Evolutionary conservation across 768 basidiomycete species (phyloP).

Genomic region (Tulasnella sp.): DNA sequence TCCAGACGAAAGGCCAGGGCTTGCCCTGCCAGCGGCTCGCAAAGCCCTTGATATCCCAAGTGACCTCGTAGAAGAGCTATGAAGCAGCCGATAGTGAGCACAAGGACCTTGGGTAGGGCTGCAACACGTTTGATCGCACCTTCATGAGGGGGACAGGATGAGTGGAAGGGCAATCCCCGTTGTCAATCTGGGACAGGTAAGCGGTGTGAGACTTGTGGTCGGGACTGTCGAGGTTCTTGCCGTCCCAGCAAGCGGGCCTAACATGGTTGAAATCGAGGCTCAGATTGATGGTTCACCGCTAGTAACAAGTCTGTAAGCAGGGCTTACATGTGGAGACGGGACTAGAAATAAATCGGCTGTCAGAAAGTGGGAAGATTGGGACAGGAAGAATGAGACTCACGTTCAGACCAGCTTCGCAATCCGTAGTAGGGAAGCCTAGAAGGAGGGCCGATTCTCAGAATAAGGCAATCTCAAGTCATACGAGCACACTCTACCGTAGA

Average conservation of each 20-base stretch:
- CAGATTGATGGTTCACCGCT: not conserved
- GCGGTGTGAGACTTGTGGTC: constrained; percentile 20
- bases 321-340: not conserved
- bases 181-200: constrained; percentile 12
- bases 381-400: constrained; percentile 20
- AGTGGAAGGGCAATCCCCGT: constrained; percentile 9
- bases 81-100: not conserved
- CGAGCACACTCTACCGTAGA: not conserved
- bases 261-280: not conserved
- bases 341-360: not conserved
- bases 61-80: constrained; percentile 14
- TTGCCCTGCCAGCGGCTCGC: constrained; percentile 8
- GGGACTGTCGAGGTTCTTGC: constrained; percentile 32
- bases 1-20: constrained; percentile 15
- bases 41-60: constrained; percentile 15
- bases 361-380: not conserved
- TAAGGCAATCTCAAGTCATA: not conserved
- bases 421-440: constrained; percentile 33
- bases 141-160: constrained; percentile 13
- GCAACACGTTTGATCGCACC: not conserved
- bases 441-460: constrained; percentile 24
- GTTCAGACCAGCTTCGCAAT: constrained; percentile 33
- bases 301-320: not conserved
- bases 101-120: not conserved
- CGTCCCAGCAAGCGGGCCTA: constrained; percentile 14